Base-by-base conservation (phyloP, 768 basidiomycete genomes). In the Mrakia blollopis region DNA sequence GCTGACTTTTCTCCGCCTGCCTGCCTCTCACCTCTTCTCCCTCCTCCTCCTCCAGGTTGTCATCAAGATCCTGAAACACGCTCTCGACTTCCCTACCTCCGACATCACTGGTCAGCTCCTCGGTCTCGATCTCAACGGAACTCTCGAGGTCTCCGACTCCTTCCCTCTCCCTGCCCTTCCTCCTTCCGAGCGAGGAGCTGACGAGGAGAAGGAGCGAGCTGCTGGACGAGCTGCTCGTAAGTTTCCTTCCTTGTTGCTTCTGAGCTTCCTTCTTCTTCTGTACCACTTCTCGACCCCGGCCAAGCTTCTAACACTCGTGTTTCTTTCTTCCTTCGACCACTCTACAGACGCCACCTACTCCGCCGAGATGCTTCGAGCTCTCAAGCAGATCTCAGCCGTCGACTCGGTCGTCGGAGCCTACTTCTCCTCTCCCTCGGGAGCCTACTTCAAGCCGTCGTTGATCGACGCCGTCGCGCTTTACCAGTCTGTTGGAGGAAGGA, bases 381-480 rank as follows among this genome's bases (percentile, higher is more conserved):
- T 98, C 81, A 92, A 92, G 82, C 93, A 95, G 83, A 94, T 95
- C 74, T 91, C 92, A 81, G 89, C 90, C 52, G 93, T 95, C 81
- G 93, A 96, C 84, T 93, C 90, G 79, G 89, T 94, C 47, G 91
- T 97, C 74, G 95, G 95, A 54, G 93, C 96, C 84, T 98, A 98
- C 85, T 93, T 96, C 82, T 91, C 92, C 62, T 93, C 91, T 37
- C 89, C 89, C 13, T 87, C 93, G 54, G 92, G 92, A 61, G 91
- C 92, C 7, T 93, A 94, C 83, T 91, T 91, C 84, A 92, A 89
- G 81, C 92, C 92, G 82, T 87, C 88, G 11, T 83, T 94, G 69
- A 86, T 94, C 67, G 92, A 94, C 80, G 90, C 91, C 11, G 92
- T 92, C 83, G 91, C 91, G 68, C 88, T 92, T 80, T 92, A 93